Percentiles rank a stretch among this genome's conserved stretches.
Evolutionary conservation across 495 filamentous ascomycete species (phyloP).

Genomic region (Penicillium macrosclerotiorum): DNA sequence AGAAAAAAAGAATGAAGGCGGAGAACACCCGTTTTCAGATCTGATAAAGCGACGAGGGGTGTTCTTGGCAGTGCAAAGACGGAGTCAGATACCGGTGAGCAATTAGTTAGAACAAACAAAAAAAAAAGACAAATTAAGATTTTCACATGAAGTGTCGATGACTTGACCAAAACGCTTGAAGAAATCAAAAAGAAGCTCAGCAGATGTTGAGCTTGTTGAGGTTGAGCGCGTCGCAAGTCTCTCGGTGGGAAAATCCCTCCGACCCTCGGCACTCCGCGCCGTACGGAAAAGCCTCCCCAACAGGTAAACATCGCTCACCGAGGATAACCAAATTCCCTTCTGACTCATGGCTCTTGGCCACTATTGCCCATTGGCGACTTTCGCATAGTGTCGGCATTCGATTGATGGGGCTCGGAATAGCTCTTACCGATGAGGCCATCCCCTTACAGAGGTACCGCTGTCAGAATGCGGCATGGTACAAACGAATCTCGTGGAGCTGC

Average conservation of each 20-base stretch:
- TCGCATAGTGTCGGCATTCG: not conserved
- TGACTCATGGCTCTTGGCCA: not conserved
- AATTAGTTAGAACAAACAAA: not conserved
- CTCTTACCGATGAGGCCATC: not conserved
- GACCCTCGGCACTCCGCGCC: conserved; percentile 9
- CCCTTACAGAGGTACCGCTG: not conserved
- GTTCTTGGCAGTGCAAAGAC: conserved; percentile 1
- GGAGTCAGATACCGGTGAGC: not conserved
- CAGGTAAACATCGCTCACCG: conserved; percentile 17
- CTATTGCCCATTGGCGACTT: not conserved
- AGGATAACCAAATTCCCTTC: conserved; percentile 11
- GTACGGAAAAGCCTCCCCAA: conserved; percentile 12
- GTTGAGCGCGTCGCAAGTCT: not conserved
- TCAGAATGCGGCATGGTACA: not conserved
- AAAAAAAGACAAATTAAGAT: not conserved
- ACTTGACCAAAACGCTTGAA: not conserved
- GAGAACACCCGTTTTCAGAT: conserved; percentile 24
- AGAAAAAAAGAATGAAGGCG: conserved; percentile 12
- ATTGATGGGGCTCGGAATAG: not conserved
- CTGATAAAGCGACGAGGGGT: conserved; percentile 17
- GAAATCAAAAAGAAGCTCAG: not conserved
- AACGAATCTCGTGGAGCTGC: not conserved
- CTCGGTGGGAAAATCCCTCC: conserved; percentile 17
- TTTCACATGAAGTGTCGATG: not conserved
- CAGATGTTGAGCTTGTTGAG: conserved; percentile 14